Percentiles rank a stretch among this genome's conserved stretches.
phyloP scores from a whole-genome alignment of 306 rosid genomes.

The Sphenostylis stenocarpa region DNA sequence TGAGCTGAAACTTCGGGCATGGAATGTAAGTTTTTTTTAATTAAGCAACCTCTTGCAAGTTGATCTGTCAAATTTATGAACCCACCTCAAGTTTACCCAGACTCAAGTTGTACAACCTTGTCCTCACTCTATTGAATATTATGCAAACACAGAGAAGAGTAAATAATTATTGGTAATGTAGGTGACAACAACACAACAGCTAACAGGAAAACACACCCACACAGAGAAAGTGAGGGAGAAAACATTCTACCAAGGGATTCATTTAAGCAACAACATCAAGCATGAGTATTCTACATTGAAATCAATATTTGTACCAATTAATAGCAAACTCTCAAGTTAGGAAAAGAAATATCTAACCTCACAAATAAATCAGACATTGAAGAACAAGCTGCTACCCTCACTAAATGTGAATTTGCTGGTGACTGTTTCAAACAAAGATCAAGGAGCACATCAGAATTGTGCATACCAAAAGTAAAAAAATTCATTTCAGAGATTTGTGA shows the following conservation, averaged over 20 bases:
- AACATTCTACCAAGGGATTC: slow-evolving; percentile 13
- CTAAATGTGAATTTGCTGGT: slow-evolving; percentile 51
- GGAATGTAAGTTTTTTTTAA: background rate
- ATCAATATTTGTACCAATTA: background rate
- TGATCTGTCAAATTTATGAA: background rate
- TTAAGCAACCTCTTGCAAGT: background rate
- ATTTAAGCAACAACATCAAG: slow-evolving; percentile 23
- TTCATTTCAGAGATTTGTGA: slow-evolving; percentile 10
- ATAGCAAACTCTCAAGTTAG: slow-evolving; percentile 9
- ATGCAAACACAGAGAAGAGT: background rate
- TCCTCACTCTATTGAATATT: slow-evolving; percentile 5
- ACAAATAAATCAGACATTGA: slow-evolving; percentile 69
- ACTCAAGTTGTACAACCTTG: background rate
- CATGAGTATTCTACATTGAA: slow-evolving; percentile 4
- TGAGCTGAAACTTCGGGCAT: background rate
- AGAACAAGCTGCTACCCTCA: slow-evolving; percentile 79
- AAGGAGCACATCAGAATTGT: slow-evolving; percentile 12
- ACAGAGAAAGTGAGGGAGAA: background rate
- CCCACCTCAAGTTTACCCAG: background rate
- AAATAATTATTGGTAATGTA: background rate
- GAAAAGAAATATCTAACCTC: slow-evolving; percentile 58
- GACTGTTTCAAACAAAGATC: slow-evolving; percentile 52
- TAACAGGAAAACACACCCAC: background rate
- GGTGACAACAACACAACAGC: background rate
- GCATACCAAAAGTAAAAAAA: background rate